These are phyloP conservation scores for Dentipellis sp. DNA, from an alignment of 768 basidiomycete genomes.

Conservation along the genomic window DNA sequence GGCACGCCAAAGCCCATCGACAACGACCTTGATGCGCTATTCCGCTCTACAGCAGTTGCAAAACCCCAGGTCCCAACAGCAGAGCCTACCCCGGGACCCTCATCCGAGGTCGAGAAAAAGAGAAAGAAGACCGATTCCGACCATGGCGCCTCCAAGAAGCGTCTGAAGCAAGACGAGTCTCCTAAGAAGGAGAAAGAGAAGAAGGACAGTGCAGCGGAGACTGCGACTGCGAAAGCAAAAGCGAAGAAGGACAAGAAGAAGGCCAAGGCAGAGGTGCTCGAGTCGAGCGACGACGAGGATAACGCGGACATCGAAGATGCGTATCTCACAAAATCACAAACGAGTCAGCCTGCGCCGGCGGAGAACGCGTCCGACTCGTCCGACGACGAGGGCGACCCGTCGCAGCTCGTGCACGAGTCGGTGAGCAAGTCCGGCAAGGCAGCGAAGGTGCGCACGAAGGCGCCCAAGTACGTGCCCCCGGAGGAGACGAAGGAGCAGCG, in stretches of 20 bases:
- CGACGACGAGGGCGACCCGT: constrained; percentile 25
- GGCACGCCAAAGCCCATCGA: constrained; percentile 28
- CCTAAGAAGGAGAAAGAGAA: constrained; percentile 3
- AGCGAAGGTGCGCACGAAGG: constrained; percentile 20
- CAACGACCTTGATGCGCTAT: constrained; percentile 53
- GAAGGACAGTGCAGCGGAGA: background rate
- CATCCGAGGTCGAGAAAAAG: constrained; percentile 1
- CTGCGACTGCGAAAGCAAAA: constrained; percentile 1
- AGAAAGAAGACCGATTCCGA: background rate
- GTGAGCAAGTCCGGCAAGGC: constrained; percentile 24
- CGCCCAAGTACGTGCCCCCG: constrained; percentile 42
- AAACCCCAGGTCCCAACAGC: background rate
- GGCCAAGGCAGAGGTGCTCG: constrained; percentile 4
- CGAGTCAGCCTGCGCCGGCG: constrained; percentile 3
- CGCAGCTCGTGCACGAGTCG: constrained; percentile 58
- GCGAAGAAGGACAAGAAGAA: constrained; percentile 14
- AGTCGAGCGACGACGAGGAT: constrained; percentile 11
- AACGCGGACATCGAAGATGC: constrained; percentile 29
- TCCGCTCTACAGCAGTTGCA: constrained; percentile 40
- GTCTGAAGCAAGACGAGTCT: background rate
- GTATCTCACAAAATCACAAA: constrained; percentile 9
- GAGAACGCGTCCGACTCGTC: constrained; percentile 20
- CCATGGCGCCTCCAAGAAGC: background rate
- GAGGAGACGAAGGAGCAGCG: constrained; percentile 68
- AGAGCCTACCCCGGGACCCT: constrained; percentile 4